Base-by-base conservation (phyloP, 2,329 filamentous ascomycete genomes). In the Scolecobasidium constrictum region DNA sequence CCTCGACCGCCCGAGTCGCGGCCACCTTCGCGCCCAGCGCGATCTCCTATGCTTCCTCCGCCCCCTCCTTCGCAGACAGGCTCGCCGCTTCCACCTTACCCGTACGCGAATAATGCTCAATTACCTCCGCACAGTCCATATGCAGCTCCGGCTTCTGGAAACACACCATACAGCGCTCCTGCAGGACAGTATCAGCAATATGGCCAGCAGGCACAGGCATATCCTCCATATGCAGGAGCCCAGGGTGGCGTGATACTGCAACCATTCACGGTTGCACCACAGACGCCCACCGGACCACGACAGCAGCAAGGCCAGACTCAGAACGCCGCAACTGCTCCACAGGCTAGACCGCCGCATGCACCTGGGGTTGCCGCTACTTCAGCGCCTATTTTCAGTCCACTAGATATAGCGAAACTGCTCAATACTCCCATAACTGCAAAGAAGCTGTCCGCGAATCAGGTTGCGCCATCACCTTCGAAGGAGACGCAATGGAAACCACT, bases 181-280 rank as follows among this genome's bases (percentile, higher is more conserved):
- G 18, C 11, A 16, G 21, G 20, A 9, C 35, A 31, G 7, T 38
- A 26, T 36, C 39, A 12, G 18, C 20, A 16, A 41, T 18, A 28
- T 9, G 16, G 11, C 21, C 19, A 31, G 7, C 16, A 44, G 6
- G 3, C 15, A 16, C 31, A 20, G 11, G 31, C n/a, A 18, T 15
- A 23, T 16, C 36, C 21, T 21, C 28, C 11, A 4, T n/a, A 31
- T n/a, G 9, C 9, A 31, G 26, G 26, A 9, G 26, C n/a, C 9
- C 43, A 42, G 22, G 58, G 66, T 38, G 67, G 66, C 13, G 62
- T 64, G 46, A 67, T 68, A 61, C 56, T 69, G 26, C 65, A 65
- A 37, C 65, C 66, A 4, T 71, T 69, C 49, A 63, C 67, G 43
- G 62, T 68, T 11, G 55, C 58, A n/a, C 59, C 61, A 6, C 66